These are phyloP conservation scores for Ramaria rubella DNA, from an alignment of 768 basidiomycete species.

Conservation along the genomic window DNA sequence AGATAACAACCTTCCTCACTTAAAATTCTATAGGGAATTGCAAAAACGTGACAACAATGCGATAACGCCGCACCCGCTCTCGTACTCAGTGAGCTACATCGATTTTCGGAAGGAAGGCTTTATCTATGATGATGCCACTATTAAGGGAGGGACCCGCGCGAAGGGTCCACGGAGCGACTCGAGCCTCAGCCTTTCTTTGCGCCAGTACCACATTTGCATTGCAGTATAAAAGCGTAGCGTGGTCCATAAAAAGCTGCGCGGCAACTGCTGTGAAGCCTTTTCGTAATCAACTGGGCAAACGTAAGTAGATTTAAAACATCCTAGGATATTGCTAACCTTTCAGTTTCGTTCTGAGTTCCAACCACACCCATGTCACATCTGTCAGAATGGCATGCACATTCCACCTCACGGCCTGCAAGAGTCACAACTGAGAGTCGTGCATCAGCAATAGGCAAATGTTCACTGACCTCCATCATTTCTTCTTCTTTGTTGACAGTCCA, in stretches of 20 bases:
- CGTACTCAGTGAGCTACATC: neutral
- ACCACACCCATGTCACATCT: slow-evolving; percentile 63
- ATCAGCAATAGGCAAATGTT: neutral
- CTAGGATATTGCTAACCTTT: slow-evolving; percentile 32
- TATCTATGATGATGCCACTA: neutral
- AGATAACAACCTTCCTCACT: too few relatives aligned
- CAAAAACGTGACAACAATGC: neutral
- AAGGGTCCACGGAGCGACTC: slow-evolving; percentile 9
- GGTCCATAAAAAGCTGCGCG: slow-evolving; percentile 10
- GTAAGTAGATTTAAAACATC: neutral
- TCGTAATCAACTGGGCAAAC: slow-evolving; percentile 2
- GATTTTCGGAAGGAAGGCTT: neutral
- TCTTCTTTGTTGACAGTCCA: slow-evolving; percentile 94
- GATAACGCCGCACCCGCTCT: too few relatives aligned
- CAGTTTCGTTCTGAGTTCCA: slow-evolving; percentile 54
- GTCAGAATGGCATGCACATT: slow-evolving; percentile 73
- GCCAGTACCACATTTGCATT: slow-evolving; percentile 4
- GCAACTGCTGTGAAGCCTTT: neutral
- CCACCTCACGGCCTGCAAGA: slow-evolving; percentile 65
- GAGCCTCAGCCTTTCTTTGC: neutral
- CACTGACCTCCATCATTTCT: slow-evolving; percentile 81
- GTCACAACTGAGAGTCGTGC: slow-evolving; percentile 34
- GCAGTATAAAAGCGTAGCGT: slow-evolving; percentile 3
- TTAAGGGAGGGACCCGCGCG: slow-evolving; percentile 1
- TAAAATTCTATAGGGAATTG: too few relatives aligned